Conservation (phyloP, 345 rosid genomes). For the Pelargonium nanum region DNA sequence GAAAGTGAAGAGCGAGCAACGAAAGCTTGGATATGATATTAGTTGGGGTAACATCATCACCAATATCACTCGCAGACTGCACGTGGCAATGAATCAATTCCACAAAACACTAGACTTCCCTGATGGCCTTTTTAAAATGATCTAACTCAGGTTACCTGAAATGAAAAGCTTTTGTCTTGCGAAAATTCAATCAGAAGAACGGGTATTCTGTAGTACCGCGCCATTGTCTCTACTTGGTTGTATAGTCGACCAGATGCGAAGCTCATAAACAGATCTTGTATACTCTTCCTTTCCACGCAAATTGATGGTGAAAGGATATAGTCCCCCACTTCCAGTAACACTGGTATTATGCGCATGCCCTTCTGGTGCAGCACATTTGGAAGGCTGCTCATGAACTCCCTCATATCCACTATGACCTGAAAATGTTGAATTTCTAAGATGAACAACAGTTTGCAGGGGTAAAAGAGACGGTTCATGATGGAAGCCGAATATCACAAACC, state of each 20-base stretch:
- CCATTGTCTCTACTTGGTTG: constrained; percentile 91
- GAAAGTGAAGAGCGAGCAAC: constrained; percentile 79
- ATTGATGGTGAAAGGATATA: constrained; percentile 79
- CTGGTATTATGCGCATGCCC: constrained; percentile 86
- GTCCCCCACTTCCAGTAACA: constrained; percentile 90
- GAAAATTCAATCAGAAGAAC: constrained; percentile 96
- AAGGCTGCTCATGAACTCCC: constrained; percentile 99
- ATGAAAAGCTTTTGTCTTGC: constrained; percentile 96
- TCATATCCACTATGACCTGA: constrained; percentile 94
- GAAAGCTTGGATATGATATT: constrained; percentile 90
- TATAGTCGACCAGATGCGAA: constrained; percentile 89
- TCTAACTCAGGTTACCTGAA: constrained; percentile 47
- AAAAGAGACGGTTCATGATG: constrained; percentile 7
- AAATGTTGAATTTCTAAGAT: constrained; percentile 2
- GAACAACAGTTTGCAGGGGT: neutral
- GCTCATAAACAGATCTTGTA: constrained; percentile 90
- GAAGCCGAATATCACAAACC: constrained; percentile 27
- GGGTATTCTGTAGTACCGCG: constrained; percentile 79
- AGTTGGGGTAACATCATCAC: constrained; percentile 90
- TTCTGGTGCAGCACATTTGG: constrained; percentile 97
- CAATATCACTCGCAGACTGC: constrained; percentile 89
- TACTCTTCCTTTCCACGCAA: constrained; percentile 92
- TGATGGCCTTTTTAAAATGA: neutral
- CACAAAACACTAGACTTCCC: constrained; percentile 3
- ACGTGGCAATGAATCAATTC: constrained; percentile 11